Base-by-base conservation (phyloP, 2,329 filamentous ascomycete species). In the Tolypocladium ophioglossoides region DNA sequence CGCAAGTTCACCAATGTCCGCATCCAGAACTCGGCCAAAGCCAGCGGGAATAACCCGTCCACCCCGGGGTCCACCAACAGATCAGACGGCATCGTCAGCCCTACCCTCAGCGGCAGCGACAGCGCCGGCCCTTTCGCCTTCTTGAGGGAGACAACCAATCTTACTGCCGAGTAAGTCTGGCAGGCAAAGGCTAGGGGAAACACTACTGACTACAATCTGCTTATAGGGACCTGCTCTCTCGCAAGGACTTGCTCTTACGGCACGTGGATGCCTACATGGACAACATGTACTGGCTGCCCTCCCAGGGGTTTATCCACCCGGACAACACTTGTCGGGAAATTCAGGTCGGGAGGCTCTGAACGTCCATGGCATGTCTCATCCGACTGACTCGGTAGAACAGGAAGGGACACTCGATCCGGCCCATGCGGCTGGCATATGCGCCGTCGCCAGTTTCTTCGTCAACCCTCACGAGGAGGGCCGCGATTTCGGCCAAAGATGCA, bases 221-320 rank as follows among this genome's bases (percentile, higher is more conserved):
- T 11, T 39, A 14, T 35, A 70, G 70, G 50, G 66, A 70, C 49
- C 57, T 69, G 20, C 55, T 73, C 22, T 61, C 66, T 8, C 66
- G 65, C 41, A 68, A 63, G 54, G 63, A 70, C n/a, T 55, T 72
- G 38, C 58, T 74, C 16, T 51, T 68, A 37, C 63, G 61, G 20
- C 70, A 74, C 55, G 60, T 72, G 22, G 66, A 72, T 50, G 68
- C 67, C 1, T 74, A 71, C 55, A 71, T 74, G 54, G 64, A 69
- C 30, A 61, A 68, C 39, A 59, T 72, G 46, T 72, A 69, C 55
- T 68, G 65, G 55, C 63, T 72, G 27, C 72, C 71, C 6, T 70
- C 68, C 53, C 64, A 72, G 55, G 68, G 69, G 12, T 71, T 72
- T 53, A 61, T 74, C 6, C 70, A 73, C 46, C 69, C 65, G 3